phyloP scores from a whole-genome alignment of 2,329 filamentous ascomycete species.

The Trichoderma sp. region DNA sequence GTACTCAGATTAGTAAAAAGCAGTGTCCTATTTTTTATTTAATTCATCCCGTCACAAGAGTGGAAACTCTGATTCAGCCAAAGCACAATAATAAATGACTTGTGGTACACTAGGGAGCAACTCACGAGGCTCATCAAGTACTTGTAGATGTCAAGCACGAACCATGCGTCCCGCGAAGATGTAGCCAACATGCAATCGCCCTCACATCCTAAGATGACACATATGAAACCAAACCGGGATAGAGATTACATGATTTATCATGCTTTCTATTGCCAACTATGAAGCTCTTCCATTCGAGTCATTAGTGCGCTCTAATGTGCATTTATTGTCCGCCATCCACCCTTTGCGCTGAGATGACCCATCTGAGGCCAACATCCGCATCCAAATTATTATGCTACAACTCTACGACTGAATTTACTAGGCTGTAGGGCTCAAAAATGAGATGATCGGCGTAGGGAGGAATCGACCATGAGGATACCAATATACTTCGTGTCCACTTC shows the following conservation, averaged over 20 bases:
- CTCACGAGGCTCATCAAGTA: not conserved
- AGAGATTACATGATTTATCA: not conserved
- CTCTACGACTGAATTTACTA: not conserved
- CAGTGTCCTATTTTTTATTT: not conserved
- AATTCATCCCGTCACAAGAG: not conserved
- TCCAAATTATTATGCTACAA: too few relatives aligned
- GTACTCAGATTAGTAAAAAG: not conserved
- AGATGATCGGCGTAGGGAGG: not conserved
- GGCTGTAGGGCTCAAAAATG: not conserved
- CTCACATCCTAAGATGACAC: not conserved
- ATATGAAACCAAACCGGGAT: not conserved
- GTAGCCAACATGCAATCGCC: not conserved
- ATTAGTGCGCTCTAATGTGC: not conserved
- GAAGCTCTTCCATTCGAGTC: not conserved
- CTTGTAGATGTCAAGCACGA: not conserved
- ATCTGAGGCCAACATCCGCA: too few relatives aligned
- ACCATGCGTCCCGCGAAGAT: not conserved
- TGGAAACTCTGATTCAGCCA: not conserved
- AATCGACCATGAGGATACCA: not conserved
- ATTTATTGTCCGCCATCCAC: not conserved
- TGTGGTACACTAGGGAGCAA: not conserved
- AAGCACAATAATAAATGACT: not conserved
- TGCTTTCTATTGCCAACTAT: not conserved
- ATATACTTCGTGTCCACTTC: not conserved
- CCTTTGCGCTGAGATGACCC: not conserved